Conservation (phyloP, 2,329 filamentous ascomycete genomes). For the Pseudocercospora pini-densiflorae region DNA sequence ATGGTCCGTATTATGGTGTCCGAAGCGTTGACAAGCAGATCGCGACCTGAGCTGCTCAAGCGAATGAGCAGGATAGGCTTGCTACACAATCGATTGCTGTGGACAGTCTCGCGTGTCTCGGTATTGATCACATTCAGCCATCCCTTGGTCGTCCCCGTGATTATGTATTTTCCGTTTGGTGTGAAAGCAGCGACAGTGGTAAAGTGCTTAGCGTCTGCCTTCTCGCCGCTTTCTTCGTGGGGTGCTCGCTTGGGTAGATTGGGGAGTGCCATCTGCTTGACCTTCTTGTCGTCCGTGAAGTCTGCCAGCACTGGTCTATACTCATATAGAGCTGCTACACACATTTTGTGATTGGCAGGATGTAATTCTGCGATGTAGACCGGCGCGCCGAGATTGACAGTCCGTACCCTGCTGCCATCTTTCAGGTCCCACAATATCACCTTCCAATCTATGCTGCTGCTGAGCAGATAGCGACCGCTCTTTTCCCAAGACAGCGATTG, state of each 20-base stretch:
- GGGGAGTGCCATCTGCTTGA: conserved; percentile 73
- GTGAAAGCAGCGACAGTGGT: conserved; percentile 94
- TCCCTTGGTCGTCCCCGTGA: conserved; percentile 92
- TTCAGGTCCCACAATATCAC: conserved; percentile 93
- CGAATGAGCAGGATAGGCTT: conserved; percentile 88
- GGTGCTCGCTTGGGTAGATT: conserved; percentile 79
- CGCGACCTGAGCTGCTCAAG: conserved; percentile 80
- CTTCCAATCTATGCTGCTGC: conserved; percentile 94
- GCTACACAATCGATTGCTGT: conserved; percentile 84
- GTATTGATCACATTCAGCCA: conserved; percentile 95
- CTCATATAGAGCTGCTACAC: conserved; percentile 92
- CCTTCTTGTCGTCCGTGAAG: conserved; percentile 50
- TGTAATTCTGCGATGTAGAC: conserved; percentile 97
- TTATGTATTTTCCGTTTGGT: conserved; percentile 80
- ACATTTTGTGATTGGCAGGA: conserved; percentile 82
- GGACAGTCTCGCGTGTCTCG: conserved; percentile 78
- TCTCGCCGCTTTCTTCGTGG: conserved; percentile 74
- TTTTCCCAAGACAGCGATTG: conserved; percentile 95
- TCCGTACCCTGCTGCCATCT: conserved; percentile 72
- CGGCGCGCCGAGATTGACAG: conserved; percentile 87
- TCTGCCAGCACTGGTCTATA: conserved; percentile 90
- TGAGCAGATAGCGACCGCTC: conserved; percentile 88
- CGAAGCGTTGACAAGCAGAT: conserved; percentile 88
- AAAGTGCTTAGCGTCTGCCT: conserved; percentile 92
- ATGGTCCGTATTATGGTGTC: conserved; percentile 96